Percentiles rank a stretch among this genome's conserved stretches.
phyloP scores from a whole-genome alignment of 441 rosid species.

The Bocquillonia castaneifolia region DNA sequence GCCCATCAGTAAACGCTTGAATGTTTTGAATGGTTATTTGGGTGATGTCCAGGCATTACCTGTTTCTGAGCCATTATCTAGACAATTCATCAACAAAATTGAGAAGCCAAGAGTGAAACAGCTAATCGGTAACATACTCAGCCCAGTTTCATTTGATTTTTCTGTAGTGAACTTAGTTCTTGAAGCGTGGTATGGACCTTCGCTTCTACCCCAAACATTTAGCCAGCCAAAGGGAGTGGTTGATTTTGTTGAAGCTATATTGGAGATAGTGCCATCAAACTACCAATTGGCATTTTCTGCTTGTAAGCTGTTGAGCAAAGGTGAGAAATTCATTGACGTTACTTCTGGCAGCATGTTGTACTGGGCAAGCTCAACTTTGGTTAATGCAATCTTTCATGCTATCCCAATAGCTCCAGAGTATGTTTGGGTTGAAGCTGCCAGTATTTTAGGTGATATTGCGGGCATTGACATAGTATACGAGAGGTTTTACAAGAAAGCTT shows the following conservation, averaged over 20 bases:
- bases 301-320: constrained; percentile 42
- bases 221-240: constrained; percentile 56
- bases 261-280: constrained; percentile 63
- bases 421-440: constrained; percentile 73
- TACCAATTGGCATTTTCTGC: constrained; percentile 62
- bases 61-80: constrained; percentile 50
- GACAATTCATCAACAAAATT: constrained; percentile 52
- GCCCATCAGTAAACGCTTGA: constrained; percentile 38
- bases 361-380: constrained; percentile 67
- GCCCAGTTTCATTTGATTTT: constrained; percentile 51
- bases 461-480: constrained; percentile 39
- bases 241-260: constrained; percentile 69
- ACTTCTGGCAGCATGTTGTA: constrained; percentile 45
- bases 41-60: constrained; percentile 41
- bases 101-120: constrained; percentile 59
- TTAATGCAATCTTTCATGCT: constrained; percentile 52
- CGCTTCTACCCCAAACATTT: constrained; percentile 56
- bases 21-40: constrained; percentile 49
- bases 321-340: constrained; percentile 19
- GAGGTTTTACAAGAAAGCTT: constrained; percentile 58
- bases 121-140: constrained; percentile 48
- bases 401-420: constrained; percentile 78
- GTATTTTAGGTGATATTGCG: constrained; percentile 35
- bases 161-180: constrained; percentile 55
- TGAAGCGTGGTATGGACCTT: constrained; percentile 72